phyloP scores from a whole-genome alignment of 2,329 filamentous ascomycete species.

The Cryphonectria radicalis region DNA sequence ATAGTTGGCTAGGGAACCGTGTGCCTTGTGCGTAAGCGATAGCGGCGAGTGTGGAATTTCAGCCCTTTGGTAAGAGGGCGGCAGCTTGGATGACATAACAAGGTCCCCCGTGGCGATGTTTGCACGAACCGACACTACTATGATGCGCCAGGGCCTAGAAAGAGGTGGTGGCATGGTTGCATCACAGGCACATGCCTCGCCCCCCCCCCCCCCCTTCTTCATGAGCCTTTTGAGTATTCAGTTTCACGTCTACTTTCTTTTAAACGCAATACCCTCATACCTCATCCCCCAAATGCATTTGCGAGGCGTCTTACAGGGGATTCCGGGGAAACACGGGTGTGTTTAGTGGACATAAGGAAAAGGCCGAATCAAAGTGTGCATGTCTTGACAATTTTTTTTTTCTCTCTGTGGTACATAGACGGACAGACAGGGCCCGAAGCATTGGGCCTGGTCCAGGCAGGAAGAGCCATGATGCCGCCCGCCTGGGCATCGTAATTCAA shows the following conservation, averaged over 20 bases:
- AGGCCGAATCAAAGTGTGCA: background rate
- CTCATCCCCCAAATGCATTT: constrained; percentile 22
- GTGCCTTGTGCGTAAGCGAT: background rate
- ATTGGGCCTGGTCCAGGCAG: background rate
- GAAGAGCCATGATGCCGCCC: too few species aligned
- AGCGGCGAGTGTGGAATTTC: background rate
- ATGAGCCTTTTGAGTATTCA: background rate
- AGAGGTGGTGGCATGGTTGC: background rate
- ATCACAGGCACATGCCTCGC: background rate
- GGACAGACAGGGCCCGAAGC: background rate
- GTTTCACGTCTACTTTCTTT: background rate
- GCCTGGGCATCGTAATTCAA: background rate
- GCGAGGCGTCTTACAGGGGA: constrained; percentile 17
- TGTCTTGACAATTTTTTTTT: background rate
- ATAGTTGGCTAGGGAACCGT: background rate
- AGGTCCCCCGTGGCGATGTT: background rate
- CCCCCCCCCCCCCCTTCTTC: background rate
- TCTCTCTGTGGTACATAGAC: background rate
- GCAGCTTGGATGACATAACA: background rate
- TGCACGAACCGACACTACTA: background rate
- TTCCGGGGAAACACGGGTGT: background rate
- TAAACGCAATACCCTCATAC: constrained; percentile 17
- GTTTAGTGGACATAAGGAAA: background rate
- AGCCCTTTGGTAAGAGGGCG: background rate
- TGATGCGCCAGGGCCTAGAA: background rate